These are phyloP conservation scores for Phoma sp. DNA, from an alignment of 2,329 filamentous ascomycete species.

Conservation along the genomic window DNA sequence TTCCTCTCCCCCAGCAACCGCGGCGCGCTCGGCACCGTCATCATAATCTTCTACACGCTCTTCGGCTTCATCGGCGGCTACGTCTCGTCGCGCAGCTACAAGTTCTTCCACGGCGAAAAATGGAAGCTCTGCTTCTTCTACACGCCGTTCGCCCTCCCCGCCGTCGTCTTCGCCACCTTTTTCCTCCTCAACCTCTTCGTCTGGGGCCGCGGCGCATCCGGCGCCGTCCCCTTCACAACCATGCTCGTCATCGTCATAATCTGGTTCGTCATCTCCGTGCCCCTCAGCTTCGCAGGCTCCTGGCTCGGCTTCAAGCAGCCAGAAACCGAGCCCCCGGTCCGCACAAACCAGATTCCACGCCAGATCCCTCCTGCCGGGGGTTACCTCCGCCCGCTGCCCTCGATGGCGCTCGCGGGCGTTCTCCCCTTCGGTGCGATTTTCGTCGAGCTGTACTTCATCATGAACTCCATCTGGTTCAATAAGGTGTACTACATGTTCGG, in stretches of 20 bases:
- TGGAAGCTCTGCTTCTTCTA: slow-evolving; percentile 94
- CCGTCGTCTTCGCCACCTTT: slow-evolving; percentile 83
- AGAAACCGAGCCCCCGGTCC: slow-evolving; percentile 78
- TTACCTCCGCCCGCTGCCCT: slow-evolving; percentile 85
- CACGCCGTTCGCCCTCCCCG: slow-evolving; percentile 85
- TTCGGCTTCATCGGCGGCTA: slow-evolving; percentile 94
- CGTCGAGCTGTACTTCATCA: slow-evolving; percentile 98
- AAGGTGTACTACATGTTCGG: slow-evolving; percentile 99
- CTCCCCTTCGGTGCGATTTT: slow-evolving; percentile 97
- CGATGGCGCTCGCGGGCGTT: slow-evolving; percentile 89
- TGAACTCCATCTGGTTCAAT: slow-evolving; percentile 98
- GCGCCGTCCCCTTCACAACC: slow-evolving; percentile 93
- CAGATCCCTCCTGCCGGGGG: slow-evolving; percentile 87
- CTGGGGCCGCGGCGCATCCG: slow-evolving; percentile 90
- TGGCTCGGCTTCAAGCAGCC: slow-evolving; percentile 85
- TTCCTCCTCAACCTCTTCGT: slow-evolving; percentile 96
- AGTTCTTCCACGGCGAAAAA: slow-evolving; percentile 85
- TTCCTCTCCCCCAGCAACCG: slow-evolving; percentile 96
- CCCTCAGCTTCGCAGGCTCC: slow-evolving; percentile 85
- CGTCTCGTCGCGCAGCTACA: slow-evolving; percentile 87
- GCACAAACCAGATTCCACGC: slow-evolving; percentile 96
- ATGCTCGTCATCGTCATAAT: slow-evolving; percentile 94
- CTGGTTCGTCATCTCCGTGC: slow-evolving; percentile 97
- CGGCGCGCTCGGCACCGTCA: slow-evolving; percentile 89
- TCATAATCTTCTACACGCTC: slow-evolving; percentile 90